phyloP scores from a whole-genome alignment of 2,329 filamentous ascomycete genomes.

The Alternaria metachromatica region DNA sequence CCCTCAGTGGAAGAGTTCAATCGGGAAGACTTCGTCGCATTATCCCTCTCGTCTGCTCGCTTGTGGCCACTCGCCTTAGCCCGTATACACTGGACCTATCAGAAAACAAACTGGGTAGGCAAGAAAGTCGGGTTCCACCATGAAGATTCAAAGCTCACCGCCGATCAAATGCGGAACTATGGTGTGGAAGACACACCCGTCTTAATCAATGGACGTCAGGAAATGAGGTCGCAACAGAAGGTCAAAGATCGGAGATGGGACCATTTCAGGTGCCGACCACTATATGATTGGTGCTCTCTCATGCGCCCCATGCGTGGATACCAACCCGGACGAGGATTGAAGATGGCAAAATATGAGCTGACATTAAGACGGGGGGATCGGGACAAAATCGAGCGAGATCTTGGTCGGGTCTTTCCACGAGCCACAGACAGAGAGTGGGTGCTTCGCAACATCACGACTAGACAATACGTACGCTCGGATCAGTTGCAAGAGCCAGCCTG shows the following conservation, averaged over 20 bases:
- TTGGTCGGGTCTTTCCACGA: no score
- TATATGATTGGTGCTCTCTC: no score
- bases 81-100: slow-evolving; percentile 7
- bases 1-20: no score
- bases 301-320: neutral
- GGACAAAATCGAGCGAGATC: no score
- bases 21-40: slow-evolving; percentile 5
- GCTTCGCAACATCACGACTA: no score
- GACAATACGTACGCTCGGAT: no score
- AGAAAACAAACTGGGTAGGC: slow-evolving; percentile 4
- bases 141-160: no score
- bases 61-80: slow-evolving; percentile 13
- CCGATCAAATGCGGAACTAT: neutral
- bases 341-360: neutral
- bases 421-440: no score
- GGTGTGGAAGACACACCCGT: neutral
- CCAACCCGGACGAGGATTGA: neutral
- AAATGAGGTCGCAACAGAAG: neutral
- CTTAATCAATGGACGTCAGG: neutral
- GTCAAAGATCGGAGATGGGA: neutral
- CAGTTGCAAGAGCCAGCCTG: no score
- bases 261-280: neutral
- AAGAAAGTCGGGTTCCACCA: slow-evolving; percentile 15
- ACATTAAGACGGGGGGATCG: neutral
- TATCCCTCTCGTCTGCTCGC: slow-evolving; percentile 9